These are phyloP conservation scores for Panicum virgatum DNA, from an alignment of 202 grass and related monocot genomes.

Conservation along the genomic window DNA sequence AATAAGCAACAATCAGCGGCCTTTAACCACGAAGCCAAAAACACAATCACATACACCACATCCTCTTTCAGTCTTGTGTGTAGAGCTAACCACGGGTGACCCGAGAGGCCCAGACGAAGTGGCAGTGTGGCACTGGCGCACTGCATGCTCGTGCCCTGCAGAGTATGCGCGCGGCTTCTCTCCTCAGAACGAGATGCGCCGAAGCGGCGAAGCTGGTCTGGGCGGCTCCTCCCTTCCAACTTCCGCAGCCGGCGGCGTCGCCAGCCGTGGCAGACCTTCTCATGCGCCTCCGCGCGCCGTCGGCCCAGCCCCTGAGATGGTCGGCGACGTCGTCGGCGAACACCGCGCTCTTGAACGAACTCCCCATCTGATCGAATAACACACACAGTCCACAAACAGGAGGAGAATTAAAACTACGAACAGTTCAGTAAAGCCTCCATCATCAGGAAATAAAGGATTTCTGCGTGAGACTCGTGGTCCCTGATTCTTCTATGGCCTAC, in stretches of 20 bases:
- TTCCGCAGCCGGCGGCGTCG: neutral
- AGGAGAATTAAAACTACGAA: neutral
- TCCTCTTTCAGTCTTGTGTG: too few relatives aligned
- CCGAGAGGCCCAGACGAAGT: too few relatives aligned
- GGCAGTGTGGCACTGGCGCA: too few relatives aligned
- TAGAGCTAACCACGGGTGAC: too few relatives aligned
- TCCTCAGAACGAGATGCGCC: neutral
- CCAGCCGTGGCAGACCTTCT: neutral
- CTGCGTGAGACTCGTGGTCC: neutral
- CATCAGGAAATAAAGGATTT: neutral
- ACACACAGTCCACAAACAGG: neutral
- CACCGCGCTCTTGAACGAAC: constrained; percentile 75
- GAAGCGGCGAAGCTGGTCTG: neutral
- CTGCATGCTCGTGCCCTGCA: too few relatives aligned
- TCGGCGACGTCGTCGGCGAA: constrained; percentile 54
- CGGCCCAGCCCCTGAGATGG: constrained; percentile 40
- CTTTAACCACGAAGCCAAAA: too few relatives aligned
- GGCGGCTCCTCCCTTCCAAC: neutral
- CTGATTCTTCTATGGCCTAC: neutral
- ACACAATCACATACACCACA: too few relatives aligned
- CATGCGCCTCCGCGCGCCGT: neutral
- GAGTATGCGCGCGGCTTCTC: too few relatives aligned
- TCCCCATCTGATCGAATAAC: constrained; percentile 61
- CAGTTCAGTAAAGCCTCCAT: neutral
- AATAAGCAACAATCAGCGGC: too few relatives aligned